Evolutionary conservation across 2,329 filamentous ascomycete species (phyloP).

Genomic region (Botrytis sinoallii): DNA sequence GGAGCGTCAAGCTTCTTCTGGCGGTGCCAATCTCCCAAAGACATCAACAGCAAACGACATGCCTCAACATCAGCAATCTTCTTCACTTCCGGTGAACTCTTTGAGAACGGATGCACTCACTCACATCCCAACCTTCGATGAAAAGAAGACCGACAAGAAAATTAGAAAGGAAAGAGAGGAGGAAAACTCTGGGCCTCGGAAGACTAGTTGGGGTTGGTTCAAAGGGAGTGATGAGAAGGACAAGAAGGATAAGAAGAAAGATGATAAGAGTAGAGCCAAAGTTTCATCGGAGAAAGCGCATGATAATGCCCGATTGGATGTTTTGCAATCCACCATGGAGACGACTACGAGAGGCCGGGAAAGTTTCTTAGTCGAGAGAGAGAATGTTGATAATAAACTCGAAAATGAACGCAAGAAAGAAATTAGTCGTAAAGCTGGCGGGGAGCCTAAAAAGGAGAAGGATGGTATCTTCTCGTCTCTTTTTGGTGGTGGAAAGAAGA

Average conservation of each 20-base stretch:
- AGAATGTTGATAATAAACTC: conserved; percentile 66
- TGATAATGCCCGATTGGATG: conserved; percentile 79
- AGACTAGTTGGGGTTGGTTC: conserved; percentile 85
- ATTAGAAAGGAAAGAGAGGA: conserved; percentile 61
- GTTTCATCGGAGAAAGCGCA: conserved; percentile 56
- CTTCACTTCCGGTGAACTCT: conserved; percentile 66
- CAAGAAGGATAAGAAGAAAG: conserved; percentile 64
- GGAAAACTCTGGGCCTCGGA: conserved; percentile 60
- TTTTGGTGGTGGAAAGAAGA: conserved; percentile 88
- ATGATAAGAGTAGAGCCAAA: conserved; percentile 62
- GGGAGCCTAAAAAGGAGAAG: conserved; percentile 83
- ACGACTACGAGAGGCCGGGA: conserved; percentile 67
- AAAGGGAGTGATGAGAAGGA: conserved; percentile 72
- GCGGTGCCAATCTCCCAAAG: conserved; percentile 11
- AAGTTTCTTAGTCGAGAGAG: conserved; percentile 78
- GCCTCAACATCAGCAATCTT: conserved; percentile 55
- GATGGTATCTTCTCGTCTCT: conserved; percentile 91
- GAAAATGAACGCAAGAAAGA: conserved; percentile 83
- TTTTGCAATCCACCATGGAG: conserved; percentile 85
- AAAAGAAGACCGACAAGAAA: conserved; percentile 72
- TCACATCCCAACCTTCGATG: conserved; percentile 76
- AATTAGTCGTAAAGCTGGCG: conserved; percentile 65
- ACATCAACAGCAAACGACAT: conserved; percentile 53
- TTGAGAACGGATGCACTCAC: conserved; percentile 75
- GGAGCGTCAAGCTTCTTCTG: conserved; percentile 33